Percentiles rank a stretch among this genome's conserved stretches.
Conservation (phyloP, 305 asterid genomes). For the Striga hermonthica region DNA sequence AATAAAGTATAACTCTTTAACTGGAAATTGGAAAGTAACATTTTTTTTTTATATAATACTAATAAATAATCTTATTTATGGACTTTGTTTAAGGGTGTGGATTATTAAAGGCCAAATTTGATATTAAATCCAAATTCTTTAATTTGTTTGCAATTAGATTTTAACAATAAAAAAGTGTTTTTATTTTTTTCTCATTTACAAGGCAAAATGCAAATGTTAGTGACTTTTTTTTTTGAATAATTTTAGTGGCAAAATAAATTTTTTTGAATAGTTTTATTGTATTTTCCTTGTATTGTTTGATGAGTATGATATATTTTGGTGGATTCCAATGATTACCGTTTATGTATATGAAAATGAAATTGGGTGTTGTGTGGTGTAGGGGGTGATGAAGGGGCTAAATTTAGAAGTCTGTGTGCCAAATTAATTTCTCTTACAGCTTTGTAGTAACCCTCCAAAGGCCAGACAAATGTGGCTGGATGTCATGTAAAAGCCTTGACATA, state of each 20-base stretch:
- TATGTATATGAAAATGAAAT: constrained; percentile 3
- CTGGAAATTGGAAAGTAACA: no score
- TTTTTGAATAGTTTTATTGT: constrained; percentile 1
- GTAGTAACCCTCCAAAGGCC: not conserved
- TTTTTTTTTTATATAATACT: no score
- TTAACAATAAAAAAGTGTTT: no score
- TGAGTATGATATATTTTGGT: not conserved
- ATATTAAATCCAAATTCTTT: no score
- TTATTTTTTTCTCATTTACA: no score
- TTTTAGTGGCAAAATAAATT: no score
- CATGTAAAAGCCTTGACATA: not conserved
- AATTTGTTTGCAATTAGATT: no score
- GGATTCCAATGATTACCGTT: constrained; percentile 32
- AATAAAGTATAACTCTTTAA: not conserved
- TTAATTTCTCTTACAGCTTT: constrained; percentile 16
- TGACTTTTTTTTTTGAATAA: no score
- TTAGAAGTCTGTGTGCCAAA: constrained; percentile 25
- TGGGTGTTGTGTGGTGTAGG: constrained; percentile 6
- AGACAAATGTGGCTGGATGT: constrained; percentile 1
- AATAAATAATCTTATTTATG: no score
- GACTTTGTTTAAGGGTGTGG: no score
- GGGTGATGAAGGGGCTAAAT: constrained; percentile 13
- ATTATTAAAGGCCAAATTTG: no score
- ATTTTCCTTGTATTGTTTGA: constrained; percentile 24
- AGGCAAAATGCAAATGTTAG: no score